Evolutionary conservation across 2,329 filamentous ascomycete species (phyloP), one percentile per base, ranked within the genome.

Genomic region (Ophiosphaerella herpotricha): DNA sequence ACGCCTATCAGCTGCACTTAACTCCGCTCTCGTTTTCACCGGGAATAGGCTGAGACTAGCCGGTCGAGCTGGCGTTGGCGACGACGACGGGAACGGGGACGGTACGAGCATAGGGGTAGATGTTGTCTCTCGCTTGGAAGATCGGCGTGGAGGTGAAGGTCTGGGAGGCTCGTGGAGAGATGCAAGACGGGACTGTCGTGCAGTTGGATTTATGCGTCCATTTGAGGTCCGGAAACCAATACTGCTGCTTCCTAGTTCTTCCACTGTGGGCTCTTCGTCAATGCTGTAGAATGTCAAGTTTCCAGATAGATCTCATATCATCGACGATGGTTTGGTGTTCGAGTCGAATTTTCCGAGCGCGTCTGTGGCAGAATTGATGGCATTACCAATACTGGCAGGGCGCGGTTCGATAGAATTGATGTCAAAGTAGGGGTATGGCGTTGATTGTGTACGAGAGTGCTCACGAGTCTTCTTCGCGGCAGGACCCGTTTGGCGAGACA

Each of bases 371-470:
- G 47, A 48, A 8, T 37, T 41, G 42, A 47, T 47, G 26, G 48
- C 50, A 29, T 44, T 48, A 32, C 40, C 43, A 35, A 48, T 55
- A 39, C 50, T 54, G 16, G 32, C 35, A 4, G 35, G 51, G 14
- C 46, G 32, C 42, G 39, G 32, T 35, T 50, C 51, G 24, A 58
- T 26, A 32, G 46, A 39, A 11, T 45, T 36, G n/a, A 60, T 21
- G 34, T 64, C 64, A 44, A 68, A 64, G 54, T 53, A 57, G 3
- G 67, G 67, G 46, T 63, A 69, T 11, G 65, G 62, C 11, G 64
- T 64, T 11, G 63, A 68, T 46, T 71, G 67, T 4, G 60, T 53
- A 48, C 61, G 64, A 1, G 64, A 66, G 36, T 51, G 61, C 8
- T 52, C 52, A 31, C 58, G 54, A 1, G 43, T 41, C 35, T 58